These are phyloP conservation scores for Dioscorea dumetorum DNA, from an alignment of 106 monocot genomes.

Conservation along the genomic window DNA sequence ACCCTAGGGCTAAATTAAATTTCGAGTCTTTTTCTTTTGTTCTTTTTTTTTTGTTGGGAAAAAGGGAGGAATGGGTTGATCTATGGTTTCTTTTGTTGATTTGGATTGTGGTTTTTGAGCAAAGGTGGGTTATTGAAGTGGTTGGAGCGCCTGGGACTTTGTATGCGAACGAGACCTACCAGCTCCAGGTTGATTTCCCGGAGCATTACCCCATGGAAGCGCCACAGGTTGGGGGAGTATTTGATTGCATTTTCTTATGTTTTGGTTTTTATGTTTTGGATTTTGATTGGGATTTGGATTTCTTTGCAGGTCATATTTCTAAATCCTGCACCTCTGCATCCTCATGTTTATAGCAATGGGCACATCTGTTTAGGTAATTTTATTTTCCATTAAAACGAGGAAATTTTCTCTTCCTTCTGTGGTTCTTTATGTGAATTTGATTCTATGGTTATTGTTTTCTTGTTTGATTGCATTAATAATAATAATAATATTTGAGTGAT, in stretches of 20 bases:
- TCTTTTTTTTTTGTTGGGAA: neutral
- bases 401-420: neutral
- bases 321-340: conserved; percentile 52
- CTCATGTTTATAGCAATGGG: conserved; percentile 67
- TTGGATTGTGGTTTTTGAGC: neutral
- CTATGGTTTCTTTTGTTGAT: neutral
- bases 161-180: conserved; percentile 33
- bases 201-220: conserved; percentile 31
- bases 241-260: neutral
- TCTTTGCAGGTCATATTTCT: conserved; percentile 48
- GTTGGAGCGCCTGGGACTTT: conserved; percentile 40
- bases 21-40: conserved; percentile 1
- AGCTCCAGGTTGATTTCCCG: conserved; percentile 43
- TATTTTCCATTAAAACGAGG: neutral
- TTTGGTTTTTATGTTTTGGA: neutral
- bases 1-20: neutral
- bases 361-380: conserved; percentile 68
- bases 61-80: neutral
- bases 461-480: neutral
- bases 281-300: conserved; percentile 5
- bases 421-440: neutral
- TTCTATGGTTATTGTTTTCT: neutral
- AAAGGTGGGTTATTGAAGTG: conserved; percentile 45
- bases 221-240: conserved; percentile 1
- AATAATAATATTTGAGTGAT: neutral